Conservation (phyloP, 768 basidiomycete species). For the Termitomyces sp. region DNA sequence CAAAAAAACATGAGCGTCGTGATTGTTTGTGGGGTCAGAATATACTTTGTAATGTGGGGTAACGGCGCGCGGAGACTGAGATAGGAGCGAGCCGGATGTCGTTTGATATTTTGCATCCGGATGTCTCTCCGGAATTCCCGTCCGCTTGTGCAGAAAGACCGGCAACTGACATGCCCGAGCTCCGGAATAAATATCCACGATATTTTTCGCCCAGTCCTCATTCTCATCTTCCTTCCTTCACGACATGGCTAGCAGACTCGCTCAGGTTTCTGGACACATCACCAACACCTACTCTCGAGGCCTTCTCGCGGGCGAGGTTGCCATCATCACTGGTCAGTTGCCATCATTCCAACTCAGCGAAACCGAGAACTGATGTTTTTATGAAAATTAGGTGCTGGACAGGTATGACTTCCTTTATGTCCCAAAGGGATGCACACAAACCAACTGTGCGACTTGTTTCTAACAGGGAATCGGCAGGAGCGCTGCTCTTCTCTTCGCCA, state of each 20-base stretch:
- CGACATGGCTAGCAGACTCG: slow-evolving; percentile 53
- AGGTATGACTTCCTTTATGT: slow-evolving; percentile 38
- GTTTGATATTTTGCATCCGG: slow-evolving; percentile 4
- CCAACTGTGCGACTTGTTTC: not conserved
- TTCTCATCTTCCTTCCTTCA: not conserved
- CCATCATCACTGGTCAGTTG: slow-evolving; percentile 76
- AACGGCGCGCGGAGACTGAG: too few relatives aligned
- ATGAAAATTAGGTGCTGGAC: slow-evolving; percentile 58
- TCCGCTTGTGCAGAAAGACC: not conserved
- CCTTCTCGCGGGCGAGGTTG: slow-evolving; percentile 72
- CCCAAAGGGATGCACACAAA: not conserved
- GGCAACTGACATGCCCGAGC: slow-evolving; percentile 11
- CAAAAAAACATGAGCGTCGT: too few relatives aligned
- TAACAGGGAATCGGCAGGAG: slow-evolving; percentile 74
- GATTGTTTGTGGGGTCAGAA: too few relatives aligned
- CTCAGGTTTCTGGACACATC: slow-evolving; percentile 71
- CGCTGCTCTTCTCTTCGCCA: slow-evolving; percentile 72
- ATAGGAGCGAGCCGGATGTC: not conserved
- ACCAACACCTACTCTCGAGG: slow-evolving; percentile 52
- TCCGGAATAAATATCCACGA: slow-evolving; percentile 1
- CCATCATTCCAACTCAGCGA: not conserved
- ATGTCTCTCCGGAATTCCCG: too few relatives aligned
- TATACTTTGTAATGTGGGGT: too few relatives aligned
- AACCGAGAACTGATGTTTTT: slow-evolving; percentile 1
- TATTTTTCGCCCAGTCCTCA: not conserved